Evolutionary conservation across 1,139 yeast species (phyloP), one percentile per base, ranked within the genome.

Genomic region (Yamadazyma taylorii): DNA sequence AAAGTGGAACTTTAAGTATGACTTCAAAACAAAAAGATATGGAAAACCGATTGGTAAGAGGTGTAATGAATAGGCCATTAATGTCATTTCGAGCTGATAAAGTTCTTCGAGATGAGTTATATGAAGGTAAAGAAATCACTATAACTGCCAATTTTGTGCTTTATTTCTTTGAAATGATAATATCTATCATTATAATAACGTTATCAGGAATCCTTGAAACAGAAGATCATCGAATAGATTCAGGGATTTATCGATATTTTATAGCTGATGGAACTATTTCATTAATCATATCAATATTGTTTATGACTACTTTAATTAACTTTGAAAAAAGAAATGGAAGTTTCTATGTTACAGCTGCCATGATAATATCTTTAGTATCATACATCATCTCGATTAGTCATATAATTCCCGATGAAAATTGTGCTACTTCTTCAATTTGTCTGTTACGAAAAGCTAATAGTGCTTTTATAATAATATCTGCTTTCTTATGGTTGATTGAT

Each of bases 311-410:
- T 7, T 43, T 67, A 8, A 57, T 71, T 36, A 66, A 65, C 39
- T 70, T 66, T 39, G 75, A 69, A 40, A 59, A 53, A 41, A 46
- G 73, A 40, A 69, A 69, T 42, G 75, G 76, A 2, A 64, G 70
- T 33, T 68, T 70, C 41, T 70, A 69, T 44, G 67, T 74, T 37
- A 46, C 66, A 11, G 53, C 60, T 0, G 68, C 73, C 2, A 52
- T 62, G 28, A 22, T 66, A 4, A 43, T 67, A 44, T 60, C 65
- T 14, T 37, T 64, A n/a, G 62, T 62, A 5, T 55, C 69, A 10
- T 62, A 67, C 41, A 54, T 62, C 14, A 48, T 68, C 43, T 55
- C 59, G n/a, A 44, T 58, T 3, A 52, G 69, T 17, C 45, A 50
- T 11, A 43, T 65, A 14, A 47, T 61, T 17, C 58, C 69, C 8